Evolutionary conservation across 2,329 filamentous ascomycete species (phyloP), one percentile per base, ranked within the genome.

Genomic region (Ceratocystis eucalypticola): DNA sequence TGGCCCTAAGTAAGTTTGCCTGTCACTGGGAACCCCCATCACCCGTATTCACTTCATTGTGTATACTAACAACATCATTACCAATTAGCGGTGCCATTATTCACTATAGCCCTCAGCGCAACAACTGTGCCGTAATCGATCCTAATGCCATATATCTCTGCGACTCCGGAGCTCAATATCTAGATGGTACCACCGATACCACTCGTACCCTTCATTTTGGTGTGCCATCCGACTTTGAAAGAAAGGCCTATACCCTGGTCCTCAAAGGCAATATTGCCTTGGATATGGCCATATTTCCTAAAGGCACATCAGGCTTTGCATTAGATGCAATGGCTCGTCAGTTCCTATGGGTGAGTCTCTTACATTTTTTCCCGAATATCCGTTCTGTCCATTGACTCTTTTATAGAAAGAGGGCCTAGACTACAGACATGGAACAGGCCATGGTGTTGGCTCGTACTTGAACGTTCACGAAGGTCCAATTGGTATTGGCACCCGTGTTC

Each of bases 391-490:
- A 17, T 25, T 61, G 48, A 66, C 33, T 10, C 45, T 3, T 33
- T 41, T 70, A 53, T 68, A 83, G 81, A 79, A 80, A 73, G 82
- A 93, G 72, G 94, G 94, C 0, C 80, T 99, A 12, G 94, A 99
- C 74, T 99, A 96, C 76, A 85, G 94, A 46, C 94, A 99, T 74
- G 94, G 94, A 66, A 99, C 94, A 3, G 94, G 94, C 8, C 94
- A 99, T 74, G 94, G 94, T 55, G 89, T 99, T 45, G 94, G 94
- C 33, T 96, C 91, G 1, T 99, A 88, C 76, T 78, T 99, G 72
- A 99, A 99, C 71, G 94, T 99, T 0, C 94, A 99, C 74, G 94
- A 99, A 77, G 94, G 94, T 0, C 94, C 94, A 1, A 96, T 99
- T 69, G 94, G 94, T 22, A 95, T 99, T 68, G 94, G 94, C 33